Percentiles rank a stretch among this genome's conserved stretches.
Conservation (phyloP, 2,329 filamentous ascomycete species). For the Ascochyta koolunga region DNA sequence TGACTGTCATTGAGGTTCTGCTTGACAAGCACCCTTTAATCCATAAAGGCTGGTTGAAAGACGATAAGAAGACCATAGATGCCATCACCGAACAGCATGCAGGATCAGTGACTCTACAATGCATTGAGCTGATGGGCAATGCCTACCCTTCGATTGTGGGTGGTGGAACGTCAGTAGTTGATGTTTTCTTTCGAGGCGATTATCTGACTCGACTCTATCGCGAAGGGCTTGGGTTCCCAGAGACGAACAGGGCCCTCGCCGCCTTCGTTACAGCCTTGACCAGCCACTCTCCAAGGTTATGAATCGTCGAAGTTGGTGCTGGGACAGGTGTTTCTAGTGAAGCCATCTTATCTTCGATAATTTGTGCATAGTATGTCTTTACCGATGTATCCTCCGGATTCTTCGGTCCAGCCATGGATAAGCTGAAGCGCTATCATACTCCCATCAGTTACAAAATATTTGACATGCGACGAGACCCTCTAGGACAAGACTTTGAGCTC, state of each 20-base stretch:
- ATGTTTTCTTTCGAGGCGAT: background rate
- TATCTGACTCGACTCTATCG: background rate
- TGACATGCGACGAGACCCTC: slow-evolving; percentile 45
- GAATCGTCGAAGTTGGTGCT: slow-evolving; percentile 20
- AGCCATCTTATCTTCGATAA: background rate
- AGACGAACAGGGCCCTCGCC: background rate
- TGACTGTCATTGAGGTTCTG: background rate
- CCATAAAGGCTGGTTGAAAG: background rate
- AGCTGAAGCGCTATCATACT: background rate
- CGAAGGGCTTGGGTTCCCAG: background rate
- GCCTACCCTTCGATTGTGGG: background rate
- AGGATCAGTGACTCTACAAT: background rate
- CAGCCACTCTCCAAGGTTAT: background rate
- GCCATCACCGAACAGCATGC: background rate
- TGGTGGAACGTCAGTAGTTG: background rate
- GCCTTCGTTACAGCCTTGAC: background rate
- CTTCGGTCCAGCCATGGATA: slow-evolving; percentile 9
- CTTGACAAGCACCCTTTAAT: background rate
- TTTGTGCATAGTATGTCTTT: slow-evolving; percentile 21
- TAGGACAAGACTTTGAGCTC: slow-evolving; percentile 15
- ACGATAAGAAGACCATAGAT: background rate
- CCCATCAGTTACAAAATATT: slow-evolving; percentile 17
- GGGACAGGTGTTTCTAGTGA: slow-evolving; percentile 17
- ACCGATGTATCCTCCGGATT: slow-evolving; percentile 31
- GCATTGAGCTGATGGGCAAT: background rate